phyloP scores from a whole-genome alignment of 2,329 filamentous ascomycete species.

The Epichloe uncinata region DNA sequence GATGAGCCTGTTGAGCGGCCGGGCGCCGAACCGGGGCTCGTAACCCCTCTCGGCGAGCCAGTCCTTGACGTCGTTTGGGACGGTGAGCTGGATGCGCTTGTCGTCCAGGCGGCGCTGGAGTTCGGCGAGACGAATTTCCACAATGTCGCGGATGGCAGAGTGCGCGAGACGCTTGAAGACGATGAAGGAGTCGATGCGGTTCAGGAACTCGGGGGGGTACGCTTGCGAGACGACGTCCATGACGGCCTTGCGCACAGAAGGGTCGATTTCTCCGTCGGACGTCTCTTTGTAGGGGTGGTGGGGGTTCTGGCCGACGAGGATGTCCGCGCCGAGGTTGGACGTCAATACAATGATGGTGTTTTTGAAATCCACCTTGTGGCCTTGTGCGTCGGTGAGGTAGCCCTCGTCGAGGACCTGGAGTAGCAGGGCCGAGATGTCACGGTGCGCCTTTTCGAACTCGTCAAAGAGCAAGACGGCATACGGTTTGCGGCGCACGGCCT shows the following conservation, averaged over 20 bases:
- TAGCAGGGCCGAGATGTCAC: conserved; percentile 82
- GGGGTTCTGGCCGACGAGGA: conserved; percentile 65
- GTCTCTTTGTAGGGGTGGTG: conserved; percentile 50
- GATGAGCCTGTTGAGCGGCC: conserved; percentile 83
- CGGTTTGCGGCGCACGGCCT: conserved; percentile 86
- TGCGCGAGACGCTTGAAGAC: conserved; percentile 79
- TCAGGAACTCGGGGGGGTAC: conserved; percentile 88
- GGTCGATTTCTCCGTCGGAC: conserved; percentile 54
- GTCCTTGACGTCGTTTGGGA: conserved; percentile 57
- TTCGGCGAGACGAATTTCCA: conserved; percentile 81
- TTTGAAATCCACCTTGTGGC: conserved; percentile 91
- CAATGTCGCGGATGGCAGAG: conserved; percentile 73
- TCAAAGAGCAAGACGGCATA: conserved; percentile 93
- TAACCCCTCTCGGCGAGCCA: conserved; percentile 89
- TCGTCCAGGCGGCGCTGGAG: conserved; percentile 74
- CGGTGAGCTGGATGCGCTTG: conserved; percentile 63
- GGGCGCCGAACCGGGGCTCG: conserved; percentile 79
- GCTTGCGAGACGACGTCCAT: conserved; percentile 70
- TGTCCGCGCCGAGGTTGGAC: conserved; percentile 86
- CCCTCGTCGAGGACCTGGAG: conserved; percentile 94
- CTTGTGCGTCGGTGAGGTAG: conserved; percentile 88
- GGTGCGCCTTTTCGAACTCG: conserved; percentile 95
- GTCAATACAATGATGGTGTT: conserved; percentile 96
- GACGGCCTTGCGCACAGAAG: conserved; percentile 62
- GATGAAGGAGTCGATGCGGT: conserved; percentile 94